phyloP scores from a whole-genome alignment of 257 asterid genomes.

The Plectranthus barbatus region DNA sequence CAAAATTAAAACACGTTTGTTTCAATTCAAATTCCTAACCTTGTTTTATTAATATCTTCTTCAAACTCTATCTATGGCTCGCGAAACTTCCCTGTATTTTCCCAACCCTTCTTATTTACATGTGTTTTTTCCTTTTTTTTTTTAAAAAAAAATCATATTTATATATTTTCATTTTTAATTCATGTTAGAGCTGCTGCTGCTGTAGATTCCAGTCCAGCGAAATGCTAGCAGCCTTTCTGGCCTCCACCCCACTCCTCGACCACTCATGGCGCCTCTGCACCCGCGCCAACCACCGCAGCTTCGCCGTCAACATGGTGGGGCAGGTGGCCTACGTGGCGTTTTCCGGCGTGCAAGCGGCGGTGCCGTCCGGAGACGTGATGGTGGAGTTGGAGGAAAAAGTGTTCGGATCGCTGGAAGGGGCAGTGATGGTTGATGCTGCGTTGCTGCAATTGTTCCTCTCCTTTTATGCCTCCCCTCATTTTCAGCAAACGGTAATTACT shows the following conservation, averaged over 20 bases:
- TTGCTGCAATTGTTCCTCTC: conserved; percentile 44
- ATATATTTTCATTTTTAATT: too few species aligned
- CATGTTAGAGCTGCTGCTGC: background rate
- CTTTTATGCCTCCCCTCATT: conserved; percentile 19
- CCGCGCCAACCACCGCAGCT: conserved; percentile 35
- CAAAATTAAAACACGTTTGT: too few species aligned
- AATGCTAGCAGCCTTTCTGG: conserved; percentile 51
- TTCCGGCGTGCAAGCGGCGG: conserved; percentile 44
- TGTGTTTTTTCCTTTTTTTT: background rate
- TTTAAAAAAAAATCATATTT: background rate
- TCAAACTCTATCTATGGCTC: conserved; percentile 24
- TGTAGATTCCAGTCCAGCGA: conserved; percentile 66
- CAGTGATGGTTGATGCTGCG: conserved; percentile 47
- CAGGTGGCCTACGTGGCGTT: conserved; percentile 50
- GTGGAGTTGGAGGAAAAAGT: conserved; percentile 35
- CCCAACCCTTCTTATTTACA: background rate
- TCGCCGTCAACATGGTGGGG: conserved; percentile 27
- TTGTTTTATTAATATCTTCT: too few species aligned
- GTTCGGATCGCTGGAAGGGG: conserved; percentile 13
- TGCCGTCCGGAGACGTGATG: conserved; percentile 25
- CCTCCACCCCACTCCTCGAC: conserved; percentile 60
- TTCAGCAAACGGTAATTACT: conserved; percentile 42
- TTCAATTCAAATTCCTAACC: too few species aligned
- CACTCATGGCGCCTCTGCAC: conserved; percentile 58
- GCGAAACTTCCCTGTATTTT: conserved; percentile 42